Evolutionary conservation across 192 early-diverging fungal species (phyloP), one percentile per base, ranked within the genome.

Genomic region (Mortierella hygrophila): DNA sequence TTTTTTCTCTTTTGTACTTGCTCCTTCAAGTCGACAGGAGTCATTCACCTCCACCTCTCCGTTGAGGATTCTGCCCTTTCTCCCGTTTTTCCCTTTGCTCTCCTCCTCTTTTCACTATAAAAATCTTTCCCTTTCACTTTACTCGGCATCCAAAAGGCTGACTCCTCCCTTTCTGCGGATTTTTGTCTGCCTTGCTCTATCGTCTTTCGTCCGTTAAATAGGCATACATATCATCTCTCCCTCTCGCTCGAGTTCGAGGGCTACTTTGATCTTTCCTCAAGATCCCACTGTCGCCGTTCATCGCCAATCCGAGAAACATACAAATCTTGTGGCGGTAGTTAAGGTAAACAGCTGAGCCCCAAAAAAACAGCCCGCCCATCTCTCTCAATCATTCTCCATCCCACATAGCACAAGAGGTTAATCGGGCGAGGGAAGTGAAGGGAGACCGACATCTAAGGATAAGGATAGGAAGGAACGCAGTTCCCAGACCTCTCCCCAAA

Each of bases 401-500:
- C 60, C 29, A 26, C 60, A 65, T 15, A 15, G 15, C 10, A 21
- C 47, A 49, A 18, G 18, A 35, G 13, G 11, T 26, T 35, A 11
- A 65, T 32, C 29, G 0, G 11, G 3, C 16, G 60, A 65, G 29
- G 29, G 29, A 65, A 29, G 26, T 1, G 10, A 65, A 10, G 57
- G 57, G 57, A 26, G 20, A 20, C 20, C 5, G 0, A 18, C 52
- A 55, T 60, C 57, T 1, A 9, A 26, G 57, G 57, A 60, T 60
- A 29, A 60, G n/a, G 57, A 60, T 9, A 23, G 1, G n/a, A 60
- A 29, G 11, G 60, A 65, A 65, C 11, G 11, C 26, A 65, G 60
- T 65, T 65, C 60, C 60, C 60, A 65, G 60, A 65, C 29, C 60
- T 60, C 21, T 63, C 60, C 29, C 60, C 60, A 65, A 65, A 65